Evolutionary conservation across 139 green algal species (phyloP).

Genomic region (Nannochloris sp.): DNA sequence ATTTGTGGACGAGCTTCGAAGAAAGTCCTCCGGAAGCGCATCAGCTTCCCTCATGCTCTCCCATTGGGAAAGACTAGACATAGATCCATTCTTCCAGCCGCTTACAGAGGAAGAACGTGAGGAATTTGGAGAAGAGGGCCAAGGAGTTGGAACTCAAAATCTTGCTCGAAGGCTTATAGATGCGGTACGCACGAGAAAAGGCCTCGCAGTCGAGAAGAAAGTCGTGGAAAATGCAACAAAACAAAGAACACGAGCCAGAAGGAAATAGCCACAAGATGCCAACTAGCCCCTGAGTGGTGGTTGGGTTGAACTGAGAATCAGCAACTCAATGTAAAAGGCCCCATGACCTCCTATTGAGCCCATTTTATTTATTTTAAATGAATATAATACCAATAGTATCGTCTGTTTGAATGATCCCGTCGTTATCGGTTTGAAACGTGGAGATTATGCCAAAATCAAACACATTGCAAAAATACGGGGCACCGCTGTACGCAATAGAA

Average conservation of each 20-base stretch:
- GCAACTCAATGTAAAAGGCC: no score
- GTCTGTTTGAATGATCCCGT: no score
- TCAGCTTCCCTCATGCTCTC: constrained; percentile 78
- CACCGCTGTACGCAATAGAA: constrained; percentile 4
- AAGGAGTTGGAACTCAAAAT: constrained; percentile 51
- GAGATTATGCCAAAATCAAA: no score
- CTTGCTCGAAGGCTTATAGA: constrained; percentile 80
- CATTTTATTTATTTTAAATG: no score
- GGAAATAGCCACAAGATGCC: constrained; percentile 21
- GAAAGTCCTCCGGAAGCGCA: constrained; percentile 70
- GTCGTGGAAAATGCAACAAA: constrained; percentile 90
- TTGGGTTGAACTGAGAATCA: no score
- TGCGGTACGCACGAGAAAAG: constrained; percentile 79
- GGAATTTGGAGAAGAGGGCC: constrained; percentile 88
- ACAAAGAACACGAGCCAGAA: constrained; percentile 90
- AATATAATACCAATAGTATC: no score
- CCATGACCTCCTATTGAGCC: no score
- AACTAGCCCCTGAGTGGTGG: no score
- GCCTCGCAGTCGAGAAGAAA: constrained; percentile 89
- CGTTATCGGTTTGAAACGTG: no score
- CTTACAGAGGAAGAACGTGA: constrained; percentile 94
- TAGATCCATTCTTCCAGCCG: constrained; percentile 94
- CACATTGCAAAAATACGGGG: constrained; percentile 5
- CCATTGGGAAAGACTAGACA: constrained; percentile 89
- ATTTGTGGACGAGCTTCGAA: constrained; percentile 88